Percentiles rank a stretch among this genome's conserved stretches.
phyloP scores from a whole-genome alignment of 2,329 filamentous ascomycete species.

The Coniochaeta ligniaria region DNA sequence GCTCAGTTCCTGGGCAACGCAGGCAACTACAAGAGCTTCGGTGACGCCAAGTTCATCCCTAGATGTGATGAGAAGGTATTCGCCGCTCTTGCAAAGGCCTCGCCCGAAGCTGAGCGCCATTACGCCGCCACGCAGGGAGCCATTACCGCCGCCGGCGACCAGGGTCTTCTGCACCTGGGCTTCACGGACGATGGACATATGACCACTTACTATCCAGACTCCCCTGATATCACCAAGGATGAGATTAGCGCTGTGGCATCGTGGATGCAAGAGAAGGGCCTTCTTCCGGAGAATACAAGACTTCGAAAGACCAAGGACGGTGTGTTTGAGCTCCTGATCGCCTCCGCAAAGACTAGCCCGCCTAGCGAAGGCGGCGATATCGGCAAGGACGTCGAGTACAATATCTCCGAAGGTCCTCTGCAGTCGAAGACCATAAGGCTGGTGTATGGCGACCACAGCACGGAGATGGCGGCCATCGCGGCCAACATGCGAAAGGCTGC shows the following conservation, averaged over 20 bases:
- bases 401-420: constrained; percentile 49
- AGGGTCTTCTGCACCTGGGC: constrained; percentile 65
- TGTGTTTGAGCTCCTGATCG: constrained; percentile 67
- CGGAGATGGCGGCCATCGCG: constrained; percentile 64
- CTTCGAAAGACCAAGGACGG: constrained; percentile 59
- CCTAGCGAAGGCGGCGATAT: constrained; percentile 60
- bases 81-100: constrained; percentile 54
- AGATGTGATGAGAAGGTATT: constrained; percentile 58
- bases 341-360: constrained; percentile 55
- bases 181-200: constrained; percentile 69
- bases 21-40: constrained; percentile 84
- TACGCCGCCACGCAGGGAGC: constrained; percentile 63
- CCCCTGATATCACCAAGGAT: constrained; percentile 62
- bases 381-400: constrained; percentile 56
- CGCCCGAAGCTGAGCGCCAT: constrained; percentile 52
- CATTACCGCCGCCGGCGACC: constrained; percentile 62
- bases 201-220: constrained; percentile 78
- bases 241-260: constrained; percentile 69
- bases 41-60: constrained; percentile 78
- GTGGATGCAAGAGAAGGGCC: constrained; percentile 64
- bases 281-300: constrained; percentile 71
- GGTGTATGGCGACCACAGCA: constrained; percentile 66
- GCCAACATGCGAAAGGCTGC: constrained; percentile 62
- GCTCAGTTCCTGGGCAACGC: constrained; percentile 73
- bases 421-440: constrained; percentile 63